These are phyloP conservation scores for Colletotrichum musae DNA, from an alignment of 2,329 filamentous ascomycete genomes.

Conservation along the genomic window DNA sequence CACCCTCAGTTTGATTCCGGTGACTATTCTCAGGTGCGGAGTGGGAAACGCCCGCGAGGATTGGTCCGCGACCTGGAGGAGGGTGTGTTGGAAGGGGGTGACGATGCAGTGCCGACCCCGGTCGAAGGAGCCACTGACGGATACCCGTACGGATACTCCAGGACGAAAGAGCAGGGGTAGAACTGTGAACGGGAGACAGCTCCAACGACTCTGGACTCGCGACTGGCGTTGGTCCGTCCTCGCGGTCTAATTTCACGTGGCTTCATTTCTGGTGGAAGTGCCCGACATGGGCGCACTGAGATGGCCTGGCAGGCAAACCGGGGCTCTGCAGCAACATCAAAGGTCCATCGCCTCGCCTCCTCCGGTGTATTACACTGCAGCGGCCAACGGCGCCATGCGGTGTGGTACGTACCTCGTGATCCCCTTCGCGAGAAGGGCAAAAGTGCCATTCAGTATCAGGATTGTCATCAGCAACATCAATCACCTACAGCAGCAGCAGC, in stretches of 20 bases:
- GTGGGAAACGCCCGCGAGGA: conserved; percentile 5
- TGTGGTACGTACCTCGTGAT: too few relatives aligned
- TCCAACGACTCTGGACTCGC: background rate
- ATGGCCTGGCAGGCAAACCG: background rate
- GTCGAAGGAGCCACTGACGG: background rate
- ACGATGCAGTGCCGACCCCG: conserved; percentile 8
- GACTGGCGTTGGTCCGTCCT: too few relatives aligned
- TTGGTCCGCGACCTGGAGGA: conserved; percentile 18
- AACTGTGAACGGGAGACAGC: background rate
- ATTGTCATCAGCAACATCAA: too few relatives aligned
- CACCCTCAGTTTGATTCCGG: background rate
- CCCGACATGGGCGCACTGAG: background rate
- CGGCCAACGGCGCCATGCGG: too few relatives aligned
- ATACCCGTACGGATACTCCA: background rate
- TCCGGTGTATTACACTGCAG: too few relatives aligned
- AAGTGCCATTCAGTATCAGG: too few relatives aligned
- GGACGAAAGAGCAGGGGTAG: background rate
- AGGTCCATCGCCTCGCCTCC: too few relatives aligned
- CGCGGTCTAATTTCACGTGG: background rate
- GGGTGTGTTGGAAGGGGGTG: background rate
- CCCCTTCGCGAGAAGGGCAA: too few relatives aligned
- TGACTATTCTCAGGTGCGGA: conserved; percentile 23
- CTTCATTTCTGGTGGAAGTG: background rate
- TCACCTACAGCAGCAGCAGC: background rate
- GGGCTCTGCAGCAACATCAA: background rate